Base-by-base conservation (phyloP, 768 basidiomycete genomes). In the Rhodotorula sphaerocarpa region DNA sequence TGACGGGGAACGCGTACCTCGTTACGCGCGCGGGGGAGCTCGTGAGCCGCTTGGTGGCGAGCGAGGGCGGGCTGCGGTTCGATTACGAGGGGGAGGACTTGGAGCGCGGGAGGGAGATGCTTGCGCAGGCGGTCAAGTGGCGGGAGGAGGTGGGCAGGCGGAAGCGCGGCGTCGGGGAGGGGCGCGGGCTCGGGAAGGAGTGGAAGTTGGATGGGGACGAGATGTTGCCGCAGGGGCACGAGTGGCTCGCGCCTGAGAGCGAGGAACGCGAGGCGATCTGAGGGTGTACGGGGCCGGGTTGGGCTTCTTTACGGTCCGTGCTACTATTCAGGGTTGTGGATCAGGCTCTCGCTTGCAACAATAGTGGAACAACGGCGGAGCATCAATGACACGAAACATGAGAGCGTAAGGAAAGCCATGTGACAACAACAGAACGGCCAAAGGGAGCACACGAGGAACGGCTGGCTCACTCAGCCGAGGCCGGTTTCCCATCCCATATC, bases 1-100 rank as follows among this genome's bases (percentile, higher is more conserved):
- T 65, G 20, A 60, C 59, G 42, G 64, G 64, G 6, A 65, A 65
- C 59, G 45, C 50, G 16, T 61, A 53, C 44, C 64, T 65, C 54
- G 55, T 57, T 16, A 41, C 50, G 7, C 43, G 55, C 21, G 57
- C 64, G 2, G 25, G 1, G 11, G 43, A 30, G 48, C 41, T 65
- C 31, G 3, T 42, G 9, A 3, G n/a, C n/a, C 21, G 16, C 47
- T 46, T 55, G 9, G 9, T 16, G 36, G 36, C 9, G 36, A 9
- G 16, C 36, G 36, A 39, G 36, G 36, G 36, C 36, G 36, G n/a
- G n/a, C n/a, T n/a, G n/a, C n/a, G n/a, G n/a, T n/a, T 39, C 36
- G 9, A 9, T 9, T 39, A 39, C 36, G 16, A 39, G 10, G 36
- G 10, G 10, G 36, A 39, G 16, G 36, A 39, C 36, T 39, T 44